Evolutionary conservation across 352 stramenopile genomes (phyloP).

Genomic region (Pythium phragmitis): DNA sequence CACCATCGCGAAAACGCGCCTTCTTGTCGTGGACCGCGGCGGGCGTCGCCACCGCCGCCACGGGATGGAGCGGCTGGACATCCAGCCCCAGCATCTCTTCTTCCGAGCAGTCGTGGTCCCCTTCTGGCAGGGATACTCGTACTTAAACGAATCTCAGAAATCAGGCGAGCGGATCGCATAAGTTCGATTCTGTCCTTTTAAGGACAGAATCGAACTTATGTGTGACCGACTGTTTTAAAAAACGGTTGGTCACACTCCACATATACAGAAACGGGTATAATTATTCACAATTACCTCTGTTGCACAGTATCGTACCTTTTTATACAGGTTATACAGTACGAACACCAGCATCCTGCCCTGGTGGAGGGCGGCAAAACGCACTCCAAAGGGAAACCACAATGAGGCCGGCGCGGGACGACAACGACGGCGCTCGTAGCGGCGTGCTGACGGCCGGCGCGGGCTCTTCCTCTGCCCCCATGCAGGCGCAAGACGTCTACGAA

Average conservation of each 20-base stretch:
- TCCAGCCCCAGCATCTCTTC: conserved; percentile 3
- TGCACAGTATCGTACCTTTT: background rate
- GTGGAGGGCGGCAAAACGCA: conserved; percentile 8
- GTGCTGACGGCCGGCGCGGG: background rate
- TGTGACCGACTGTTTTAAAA: no score
- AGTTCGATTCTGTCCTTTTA: background rate
- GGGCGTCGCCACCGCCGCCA: conserved; percentile 9
- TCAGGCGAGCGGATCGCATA: background rate
- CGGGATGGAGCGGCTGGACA: conserved; percentile 1
- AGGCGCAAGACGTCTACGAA: conserved; percentile 31
- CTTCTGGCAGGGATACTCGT: conserved; percentile 1
- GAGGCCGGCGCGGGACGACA: background rate
- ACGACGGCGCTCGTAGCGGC: conserved; percentile 3
- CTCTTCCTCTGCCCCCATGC: background rate
- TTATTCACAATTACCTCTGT: background rate
- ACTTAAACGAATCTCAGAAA: conserved; percentile 1
- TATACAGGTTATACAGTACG: background rate
- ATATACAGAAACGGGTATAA: no score
- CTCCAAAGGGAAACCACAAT: background rate
- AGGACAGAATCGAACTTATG: no score
- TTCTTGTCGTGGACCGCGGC: conserved; percentile 1
- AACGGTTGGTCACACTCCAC: no score
- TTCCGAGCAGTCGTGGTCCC: background rate
- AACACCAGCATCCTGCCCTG: background rate
- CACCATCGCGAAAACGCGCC: background rate